Evolutionary conservation across 2,329 filamentous ascomycete species (phyloP).

Genomic region (Apiospora arundinis): DNA sequence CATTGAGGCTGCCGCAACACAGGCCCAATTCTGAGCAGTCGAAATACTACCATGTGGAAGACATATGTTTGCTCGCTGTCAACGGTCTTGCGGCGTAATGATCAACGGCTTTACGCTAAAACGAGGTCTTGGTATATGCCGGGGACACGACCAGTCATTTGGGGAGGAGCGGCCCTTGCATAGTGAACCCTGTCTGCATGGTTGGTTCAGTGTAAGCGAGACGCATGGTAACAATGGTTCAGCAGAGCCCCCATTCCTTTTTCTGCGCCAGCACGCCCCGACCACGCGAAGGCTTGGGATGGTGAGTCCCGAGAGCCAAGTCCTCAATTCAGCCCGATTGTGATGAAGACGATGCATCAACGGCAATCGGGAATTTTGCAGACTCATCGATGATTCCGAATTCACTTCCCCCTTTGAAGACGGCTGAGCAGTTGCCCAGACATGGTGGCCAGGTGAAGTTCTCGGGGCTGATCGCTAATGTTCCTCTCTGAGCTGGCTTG

Average conservation of each 20-base stretch:
- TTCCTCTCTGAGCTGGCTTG: too few relatives aligned
- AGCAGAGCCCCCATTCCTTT: background rate
- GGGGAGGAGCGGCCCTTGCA: background rate
- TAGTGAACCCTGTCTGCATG: background rate
- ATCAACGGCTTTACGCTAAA: background rate
- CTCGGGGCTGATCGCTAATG: background rate
- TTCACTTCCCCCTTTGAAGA: background rate
- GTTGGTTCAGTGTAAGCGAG: background rate
- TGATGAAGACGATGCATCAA: background rate
- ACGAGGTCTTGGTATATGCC: background rate
- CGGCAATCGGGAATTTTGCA: background rate
- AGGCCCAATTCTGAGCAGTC: background rate
- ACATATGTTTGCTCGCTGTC: background rate
- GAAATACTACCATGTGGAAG: conserved; percentile 1
- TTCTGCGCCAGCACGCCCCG: background rate
- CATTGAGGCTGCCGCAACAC: background rate
- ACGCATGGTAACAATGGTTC: background rate
- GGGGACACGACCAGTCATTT: background rate
- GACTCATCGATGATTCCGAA: background rate
- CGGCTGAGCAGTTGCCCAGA: background rate
- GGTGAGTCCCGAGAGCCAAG: background rate
- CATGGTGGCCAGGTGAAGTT: background rate
- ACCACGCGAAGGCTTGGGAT: background rate
- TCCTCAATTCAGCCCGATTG: background rate
- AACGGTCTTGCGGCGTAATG: background rate